Conservation (phyloP, 139 green algal genomes). For the Volvox africanus region DNA sequence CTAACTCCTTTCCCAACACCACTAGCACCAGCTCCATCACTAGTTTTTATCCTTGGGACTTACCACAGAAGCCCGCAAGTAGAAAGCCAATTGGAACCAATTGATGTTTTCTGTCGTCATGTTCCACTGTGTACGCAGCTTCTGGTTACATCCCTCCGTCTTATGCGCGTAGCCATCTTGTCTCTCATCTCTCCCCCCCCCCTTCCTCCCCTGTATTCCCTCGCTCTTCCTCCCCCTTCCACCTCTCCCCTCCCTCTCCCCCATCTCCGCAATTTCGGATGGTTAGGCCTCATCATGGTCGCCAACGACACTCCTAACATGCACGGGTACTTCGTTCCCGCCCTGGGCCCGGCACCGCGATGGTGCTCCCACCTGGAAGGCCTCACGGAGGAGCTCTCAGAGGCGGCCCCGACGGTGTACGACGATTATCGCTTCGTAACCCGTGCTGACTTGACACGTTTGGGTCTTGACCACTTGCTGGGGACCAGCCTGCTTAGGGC, state of each 20-base stretch:
- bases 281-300: slow-evolving; percentile 70
- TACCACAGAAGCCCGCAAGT: no score
- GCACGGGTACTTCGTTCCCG: slow-evolving; percentile 93
- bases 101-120: no score
- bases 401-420: slow-evolving; percentile 87
- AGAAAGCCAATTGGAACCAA: no score
- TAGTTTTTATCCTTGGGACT: no score
- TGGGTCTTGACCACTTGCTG: slow-evolving; percentile 92
- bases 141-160: no score
- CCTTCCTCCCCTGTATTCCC: neutral
- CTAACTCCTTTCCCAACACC: no score
- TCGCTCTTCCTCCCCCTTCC: neutral
- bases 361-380: slow-evolving; percentile 98
- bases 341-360: slow-evolving; percentile 89
- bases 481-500: slow-evolving; percentile 93
- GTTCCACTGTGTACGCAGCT: no score
- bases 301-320: slow-evolving; percentile 76
- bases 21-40: no score
- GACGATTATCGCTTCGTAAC: slow-evolving; percentile 98
- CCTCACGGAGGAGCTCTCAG: slow-evolving; percentile 98
- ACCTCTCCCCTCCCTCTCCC: neutral
- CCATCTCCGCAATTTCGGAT: neutral
- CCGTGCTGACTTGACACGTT: slow-evolving; percentile 77
- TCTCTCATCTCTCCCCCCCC: neutral
- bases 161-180: no score